Evolutionary conservation across 116 monocot species (phyloP), one percentile per base, ranked within the genome.

Genomic region (Iris pallida): DNA sequence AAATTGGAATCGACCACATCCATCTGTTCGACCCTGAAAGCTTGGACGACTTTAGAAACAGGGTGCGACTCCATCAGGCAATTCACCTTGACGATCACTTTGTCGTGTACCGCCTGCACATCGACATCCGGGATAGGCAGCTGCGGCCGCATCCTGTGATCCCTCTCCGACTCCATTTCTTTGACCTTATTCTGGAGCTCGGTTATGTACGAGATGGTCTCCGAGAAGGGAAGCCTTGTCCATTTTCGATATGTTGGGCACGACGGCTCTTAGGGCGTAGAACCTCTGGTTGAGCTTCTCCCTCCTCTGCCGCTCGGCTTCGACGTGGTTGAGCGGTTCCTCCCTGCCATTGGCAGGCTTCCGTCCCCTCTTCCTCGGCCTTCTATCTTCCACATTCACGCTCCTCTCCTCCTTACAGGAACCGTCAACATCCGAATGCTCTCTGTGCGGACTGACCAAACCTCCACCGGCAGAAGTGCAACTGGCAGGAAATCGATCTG

Each of bases 251-350:
- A 84, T 80, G 57, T 84, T 84, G 4, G 84, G 84, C 18, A 84
- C 84, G 45, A 84, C 80, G 3, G 84, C 72, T 54, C 84, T 63
- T 4, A 84, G 73, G 3, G 84, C 84, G 45, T 84, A 84, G 65
- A 84, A 84, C 73, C 84, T 14, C 57, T 84, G 80, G 63, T 84
- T 84, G 40, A 84, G 76, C 73, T 84, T 84, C 66, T 84, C 84
- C 55, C 84, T 72, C 62, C 84, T 55, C 55, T 80, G 79, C 51
- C 84, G 75, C 66, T 84, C 84, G 5, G 84, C 84, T 65, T 84
- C 84, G 16, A 84, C 84, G 62, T 84, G 85, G 53, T 85, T 77
- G 20, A 85, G 67, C 0, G 80, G 77, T 18, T 80, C 77, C 20
- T 81, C 77, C 61, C 77, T 52, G 4, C 85, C 80, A 41, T 80